Percentiles rank a stretch among this genome's conserved stretches.
phyloP scores from a whole-genome alignment of 73 alveolate genomes.

The Halteria grandinella region DNA sequence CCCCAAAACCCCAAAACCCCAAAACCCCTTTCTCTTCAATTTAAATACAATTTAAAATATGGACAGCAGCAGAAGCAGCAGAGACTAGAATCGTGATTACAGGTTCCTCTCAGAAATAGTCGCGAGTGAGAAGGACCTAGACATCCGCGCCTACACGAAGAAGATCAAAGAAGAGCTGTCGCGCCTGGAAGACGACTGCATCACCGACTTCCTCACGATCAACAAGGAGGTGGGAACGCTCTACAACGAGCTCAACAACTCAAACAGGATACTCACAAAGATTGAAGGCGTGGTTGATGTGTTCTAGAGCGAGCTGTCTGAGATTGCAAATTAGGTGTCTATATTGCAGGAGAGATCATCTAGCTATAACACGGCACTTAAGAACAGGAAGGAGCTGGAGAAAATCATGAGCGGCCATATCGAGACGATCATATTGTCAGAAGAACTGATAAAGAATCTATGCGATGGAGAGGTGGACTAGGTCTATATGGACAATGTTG shows the following conservation, averaged over 20 bases:
- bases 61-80: slow-evolving; percentile 21
- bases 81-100: slow-evolving; percentile 16
- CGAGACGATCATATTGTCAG: slow-evolving; percentile 53
- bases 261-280: slow-evolving; percentile 59
- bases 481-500: slow-evolving; percentile 67
- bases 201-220: slow-evolving; percentile 58
- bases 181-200: slow-evolving; percentile 63
- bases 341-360: slow-evolving; percentile 65
- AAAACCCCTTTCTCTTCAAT: neutral
- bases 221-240: slow-evolving; percentile 70
- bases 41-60: neutral
- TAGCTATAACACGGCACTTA: slow-evolving; percentile 46
- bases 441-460: slow-evolving; percentile 60
- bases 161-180: slow-evolving; percentile 55
- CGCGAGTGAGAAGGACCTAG: slow-evolving; percentile 44
- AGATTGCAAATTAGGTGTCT: slow-evolving; percentile 62
- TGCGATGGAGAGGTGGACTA: slow-evolving; percentile 71
- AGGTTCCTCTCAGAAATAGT: slow-evolving; percentile 52
- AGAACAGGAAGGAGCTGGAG: slow-evolving; percentile 69
- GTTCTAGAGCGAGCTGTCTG: slow-evolving; percentile 67
- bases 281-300: slow-evolving; percentile 62
- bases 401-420: slow-evolving; percentile 59
- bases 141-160: slow-evolving; percentile 68
- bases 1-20: slow-evolving; percentile 1
- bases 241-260: slow-evolving; percentile 64